Conservation (phyloP, 177 flowering plant species). For the Vitis hybrid region DNA sequence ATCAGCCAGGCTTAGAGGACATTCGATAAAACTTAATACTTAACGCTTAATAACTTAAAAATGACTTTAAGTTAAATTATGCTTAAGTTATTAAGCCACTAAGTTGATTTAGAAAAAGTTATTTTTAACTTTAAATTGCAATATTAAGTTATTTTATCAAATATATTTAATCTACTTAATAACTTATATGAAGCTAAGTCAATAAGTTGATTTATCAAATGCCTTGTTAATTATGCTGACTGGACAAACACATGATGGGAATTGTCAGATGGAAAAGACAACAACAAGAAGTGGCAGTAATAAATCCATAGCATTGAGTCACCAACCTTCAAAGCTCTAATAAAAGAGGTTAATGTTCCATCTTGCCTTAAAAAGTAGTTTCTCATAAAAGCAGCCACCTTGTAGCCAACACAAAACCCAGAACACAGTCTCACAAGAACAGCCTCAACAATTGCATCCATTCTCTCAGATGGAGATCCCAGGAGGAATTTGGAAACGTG, state of each 20-base stretch:
- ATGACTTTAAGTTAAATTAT: no score
- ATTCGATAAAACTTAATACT: no score
- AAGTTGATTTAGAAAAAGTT: no score
- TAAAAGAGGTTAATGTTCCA: constrained; percentile 79
- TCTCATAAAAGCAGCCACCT: constrained; percentile 72
- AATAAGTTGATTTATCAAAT: no score
- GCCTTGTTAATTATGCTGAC: not conserved
- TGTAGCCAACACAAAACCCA: constrained; percentile 63
- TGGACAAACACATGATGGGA: not conserved
- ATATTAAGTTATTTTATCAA: no score
- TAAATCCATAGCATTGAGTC: not conserved
- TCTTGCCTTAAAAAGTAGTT: constrained; percentile 79
- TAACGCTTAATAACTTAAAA: no score
- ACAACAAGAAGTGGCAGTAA: not conserved
- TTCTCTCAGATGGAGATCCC: constrained; percentile 72
- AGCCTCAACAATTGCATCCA: constrained; percentile 79
- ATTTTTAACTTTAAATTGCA: no score
- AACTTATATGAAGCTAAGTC: no score
- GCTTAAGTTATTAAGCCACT: no score
- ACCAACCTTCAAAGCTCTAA: constrained; percentile 81
- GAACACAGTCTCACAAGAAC: constrained; percentile 54
- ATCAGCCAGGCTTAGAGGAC: not conserved
- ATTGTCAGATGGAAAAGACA: not conserved
- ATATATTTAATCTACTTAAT: no score
- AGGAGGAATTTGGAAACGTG: constrained; percentile 55